Percentiles rank a stretch among this genome's conserved stretches.
phyloP scores from a whole-genome alignment of 257 asterid species.

The Agastache rugosa region DNA sequence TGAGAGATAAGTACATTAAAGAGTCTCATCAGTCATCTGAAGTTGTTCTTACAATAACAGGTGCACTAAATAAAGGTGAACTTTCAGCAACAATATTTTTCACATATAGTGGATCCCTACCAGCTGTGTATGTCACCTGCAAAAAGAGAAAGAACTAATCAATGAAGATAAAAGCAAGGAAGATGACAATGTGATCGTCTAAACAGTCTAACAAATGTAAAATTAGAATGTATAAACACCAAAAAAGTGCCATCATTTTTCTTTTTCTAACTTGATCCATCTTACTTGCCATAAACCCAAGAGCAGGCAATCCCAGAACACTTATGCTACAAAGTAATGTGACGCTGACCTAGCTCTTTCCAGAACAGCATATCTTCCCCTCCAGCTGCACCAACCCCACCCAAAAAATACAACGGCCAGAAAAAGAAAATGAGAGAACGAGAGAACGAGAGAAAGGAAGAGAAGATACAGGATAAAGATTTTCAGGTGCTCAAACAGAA shows the following conservation, averaged over 20 bases:
- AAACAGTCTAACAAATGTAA: constrained; percentile 9
- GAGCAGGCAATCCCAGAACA: constrained; percentile 6
- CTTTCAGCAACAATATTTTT: constrained; percentile 75
- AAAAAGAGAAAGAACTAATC: constrained; percentile 26
- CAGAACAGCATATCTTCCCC: neutral
- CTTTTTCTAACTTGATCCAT: neutral
- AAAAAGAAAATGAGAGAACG: neutral
- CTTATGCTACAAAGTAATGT: neutral
- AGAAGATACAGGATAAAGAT: neutral
- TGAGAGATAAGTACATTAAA: constrained; percentile 14
- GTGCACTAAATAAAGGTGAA: constrained; percentile 77
- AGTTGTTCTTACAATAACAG: constrained; percentile 76
- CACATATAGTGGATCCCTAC: constrained; percentile 80
- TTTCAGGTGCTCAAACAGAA: neutral
- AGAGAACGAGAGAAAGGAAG: neutral
- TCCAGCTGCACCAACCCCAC: constrained; percentile 12
- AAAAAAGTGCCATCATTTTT: constrained; percentile 3
- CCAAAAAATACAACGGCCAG: neutral
- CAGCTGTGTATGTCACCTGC: constrained; percentile 93
- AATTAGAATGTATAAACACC: constrained; percentile 9
- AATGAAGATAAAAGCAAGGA: constrained; percentile 26
- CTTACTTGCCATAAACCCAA: neutral
- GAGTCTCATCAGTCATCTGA: constrained; percentile 14
- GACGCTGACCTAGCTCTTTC: neutral
- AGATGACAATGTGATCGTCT: constrained; percentile 20